These are phyloP conservation scores for Annulohypoxylon stygium DNA, from an alignment of 495 filamentous ascomycete genomes.

Conservation along the genomic window DNA sequence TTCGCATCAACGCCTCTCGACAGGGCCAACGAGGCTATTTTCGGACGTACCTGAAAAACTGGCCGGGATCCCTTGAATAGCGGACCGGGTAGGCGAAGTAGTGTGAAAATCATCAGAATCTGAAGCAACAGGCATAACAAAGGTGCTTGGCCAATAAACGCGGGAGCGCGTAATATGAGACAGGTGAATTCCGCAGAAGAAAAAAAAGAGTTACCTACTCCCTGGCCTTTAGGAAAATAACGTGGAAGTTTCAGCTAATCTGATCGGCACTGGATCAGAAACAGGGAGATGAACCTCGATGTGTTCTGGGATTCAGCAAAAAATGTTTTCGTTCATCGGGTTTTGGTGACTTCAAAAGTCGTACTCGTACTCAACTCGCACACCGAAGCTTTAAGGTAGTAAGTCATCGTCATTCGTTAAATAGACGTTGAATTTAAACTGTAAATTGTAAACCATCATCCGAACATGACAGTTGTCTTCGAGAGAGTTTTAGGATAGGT, in stretches of 20 bases:
- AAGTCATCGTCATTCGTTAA: conserved; percentile 21
- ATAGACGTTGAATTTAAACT: conserved; percentile 27
- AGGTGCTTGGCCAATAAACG: conserved; percentile 28
- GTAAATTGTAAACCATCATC: conserved; percentile 25
- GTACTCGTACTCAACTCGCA: background rate
- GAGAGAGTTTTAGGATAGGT: conserved; percentile 18
- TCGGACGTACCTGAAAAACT: conserved; percentile 35
- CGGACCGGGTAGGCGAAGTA: conserved; percentile 34
- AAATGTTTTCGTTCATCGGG: conserved; percentile 15
- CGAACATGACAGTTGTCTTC: background rate
- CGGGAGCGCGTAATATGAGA: conserved; percentile 40
- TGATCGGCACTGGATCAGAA: conserved; percentile 38
- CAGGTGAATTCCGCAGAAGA: conserved; percentile 28
- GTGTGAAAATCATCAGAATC: conserved; percentile 32
- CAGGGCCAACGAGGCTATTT: conserved; percentile 31
- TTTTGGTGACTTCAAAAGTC: conserved; percentile 2
- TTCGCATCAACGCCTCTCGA: conserved; percentile 36
- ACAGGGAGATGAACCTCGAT: conserved; percentile 32
- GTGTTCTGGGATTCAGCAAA: conserved; percentile 35
- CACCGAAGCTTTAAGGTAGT: conserved; percentile 25
- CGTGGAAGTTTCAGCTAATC: conserved; percentile 41
- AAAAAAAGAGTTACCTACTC: conserved; percentile 6
- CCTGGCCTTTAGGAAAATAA: conserved; percentile 25
- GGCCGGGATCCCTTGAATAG: conserved; percentile 32
- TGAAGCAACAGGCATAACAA: conserved; percentile 40